These are phyloP conservation scores for Buxus sempervirens DNA, from an alignment of 164 flowering plant genomes.

Conservation along the genomic window DNA sequence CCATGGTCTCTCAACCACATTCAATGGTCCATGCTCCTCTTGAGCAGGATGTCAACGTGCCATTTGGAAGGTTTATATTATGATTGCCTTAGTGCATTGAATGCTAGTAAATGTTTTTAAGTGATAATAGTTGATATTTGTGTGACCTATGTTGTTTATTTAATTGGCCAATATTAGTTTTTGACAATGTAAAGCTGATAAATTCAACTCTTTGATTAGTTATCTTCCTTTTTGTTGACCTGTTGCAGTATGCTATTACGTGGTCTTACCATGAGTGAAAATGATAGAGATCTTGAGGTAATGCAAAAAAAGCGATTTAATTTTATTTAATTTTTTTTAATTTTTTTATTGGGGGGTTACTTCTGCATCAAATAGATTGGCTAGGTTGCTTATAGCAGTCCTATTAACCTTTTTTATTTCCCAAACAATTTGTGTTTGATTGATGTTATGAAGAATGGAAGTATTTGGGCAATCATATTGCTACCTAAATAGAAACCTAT, in stretches of 20 bases:
- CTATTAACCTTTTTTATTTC: background rate
- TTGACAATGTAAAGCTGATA: background rate
- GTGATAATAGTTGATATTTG: background rate
- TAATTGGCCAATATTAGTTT: background rate
- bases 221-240: slow-evolving; percentile 8
- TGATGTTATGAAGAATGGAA: background rate
- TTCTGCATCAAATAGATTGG: background rate
- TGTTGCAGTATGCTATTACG: slow-evolving; percentile 78
- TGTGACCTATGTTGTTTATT: background rate
- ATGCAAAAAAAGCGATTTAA: background rate
- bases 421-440: background rate
- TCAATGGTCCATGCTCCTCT: slow-evolving; percentile 40
- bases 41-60: slow-evolving; percentile 75
- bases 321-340: too few species aligned
- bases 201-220: slow-evolving; percentile 3
- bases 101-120: background rate
- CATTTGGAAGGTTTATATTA: slow-evolving; percentile 77
- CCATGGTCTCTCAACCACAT: slow-evolving; percentile 66
- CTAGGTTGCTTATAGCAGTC: background rate
- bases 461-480: too few species aligned
- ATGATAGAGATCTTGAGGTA: slow-evolving; percentile 92
- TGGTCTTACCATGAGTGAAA: slow-evolving; percentile 70
- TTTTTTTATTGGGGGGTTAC: background rate
- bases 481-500: too few species aligned
- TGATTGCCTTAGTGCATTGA: background rate